These are phyloP conservation scores for Colletotrichum shisoi DNA, from an alignment of 2,329 filamentous ascomycete species.

Conservation along the genomic window DNA sequence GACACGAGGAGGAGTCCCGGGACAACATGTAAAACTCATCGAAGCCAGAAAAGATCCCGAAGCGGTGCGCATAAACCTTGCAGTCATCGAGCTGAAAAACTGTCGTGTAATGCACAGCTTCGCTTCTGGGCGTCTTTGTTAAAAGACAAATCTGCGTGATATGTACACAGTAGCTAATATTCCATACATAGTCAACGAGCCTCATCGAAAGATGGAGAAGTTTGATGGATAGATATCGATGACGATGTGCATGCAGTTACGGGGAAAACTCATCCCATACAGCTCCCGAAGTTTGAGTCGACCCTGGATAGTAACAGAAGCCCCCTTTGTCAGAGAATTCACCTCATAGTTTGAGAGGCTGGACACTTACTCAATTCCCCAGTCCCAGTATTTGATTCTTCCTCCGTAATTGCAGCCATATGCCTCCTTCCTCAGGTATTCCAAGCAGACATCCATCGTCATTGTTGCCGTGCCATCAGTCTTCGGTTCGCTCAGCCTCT, in stretches of 20 bases:
- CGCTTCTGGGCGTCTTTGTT: no score
- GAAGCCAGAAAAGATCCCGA: no score
- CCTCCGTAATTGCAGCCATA: neutral
- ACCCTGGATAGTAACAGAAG: neutral
- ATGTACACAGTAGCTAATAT: neutral
- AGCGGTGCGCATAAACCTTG: no score
- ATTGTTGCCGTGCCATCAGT: neutral
- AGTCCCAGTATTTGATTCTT: neutral
- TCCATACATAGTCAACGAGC: no score
- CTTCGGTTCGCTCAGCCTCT: neutral
- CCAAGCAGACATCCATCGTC: neutral
- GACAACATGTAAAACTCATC: no score
- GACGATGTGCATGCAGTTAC: neutral
- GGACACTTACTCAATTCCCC: neutral
- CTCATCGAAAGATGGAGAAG: neutral
- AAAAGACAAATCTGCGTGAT: neutral
- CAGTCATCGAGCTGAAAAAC: no score
- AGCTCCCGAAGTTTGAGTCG: conserved; percentile 4
- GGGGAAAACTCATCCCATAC: neutral
- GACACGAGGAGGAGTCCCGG: neutral
- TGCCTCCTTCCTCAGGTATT: neutral
- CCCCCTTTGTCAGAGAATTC: neutral
- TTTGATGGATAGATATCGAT: neutral
- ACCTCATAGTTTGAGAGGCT: no score
- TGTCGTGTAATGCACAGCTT: no score